Evolutionary conservation across 179 eudicot genomes (phyloP).

Genomic region (Spinacia oleracea): DNA sequence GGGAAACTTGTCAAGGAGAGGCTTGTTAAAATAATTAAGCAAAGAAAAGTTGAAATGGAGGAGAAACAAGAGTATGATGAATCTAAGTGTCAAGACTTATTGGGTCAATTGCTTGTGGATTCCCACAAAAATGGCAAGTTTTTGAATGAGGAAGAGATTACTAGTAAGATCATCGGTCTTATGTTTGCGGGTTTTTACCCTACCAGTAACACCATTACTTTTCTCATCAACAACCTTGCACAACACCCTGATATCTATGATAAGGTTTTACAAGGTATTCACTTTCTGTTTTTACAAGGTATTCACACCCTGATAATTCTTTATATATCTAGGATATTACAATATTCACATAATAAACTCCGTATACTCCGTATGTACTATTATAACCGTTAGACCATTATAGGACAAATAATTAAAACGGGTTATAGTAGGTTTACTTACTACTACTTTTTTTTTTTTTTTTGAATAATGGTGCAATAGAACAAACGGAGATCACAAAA

Average conservation of each 20-base stretch:
- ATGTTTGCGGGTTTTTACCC: slow-evolving; percentile 25
- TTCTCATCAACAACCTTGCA: slow-evolving; percentile 18
- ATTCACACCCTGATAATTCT: too few species aligned
- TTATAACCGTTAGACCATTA: too few species aligned
- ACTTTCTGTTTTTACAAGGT: too few species aligned
- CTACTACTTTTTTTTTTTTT: too few species aligned
- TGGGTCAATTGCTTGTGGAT: slow-evolving; percentile 11
- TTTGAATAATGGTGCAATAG: too few species aligned
- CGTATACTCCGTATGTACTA: too few species aligned
- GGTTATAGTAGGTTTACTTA: too few species aligned
- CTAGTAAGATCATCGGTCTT: slow-evolving; percentile 21
- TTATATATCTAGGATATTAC: too few species aligned
- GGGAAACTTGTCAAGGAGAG: slow-evolving; percentile 18
- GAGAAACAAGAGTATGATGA: too few species aligned
- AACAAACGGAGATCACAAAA: slow-evolving; percentile 2
- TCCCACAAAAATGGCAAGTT: neutral
- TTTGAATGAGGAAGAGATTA: slow-evolving; percentile 18
- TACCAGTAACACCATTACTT: slow-evolving; percentile 19
- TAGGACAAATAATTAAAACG: too few species aligned
- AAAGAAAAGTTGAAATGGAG: slow-evolving; percentile 8
- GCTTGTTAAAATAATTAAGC: slow-evolving; percentile 15
- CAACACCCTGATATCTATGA: slow-evolving; percentile 17
- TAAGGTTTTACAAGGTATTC: slow-evolving; percentile 25
- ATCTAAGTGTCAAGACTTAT: too few species aligned
- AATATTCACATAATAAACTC: too few species aligned